Percentiles rank a stretch among this genome's conserved stretches.
These are phyloP conservation scores for Lentinula lateritia DNA, from an alignment of 768 basidiomycete genomes.

Conservation along the genomic window DNA sequence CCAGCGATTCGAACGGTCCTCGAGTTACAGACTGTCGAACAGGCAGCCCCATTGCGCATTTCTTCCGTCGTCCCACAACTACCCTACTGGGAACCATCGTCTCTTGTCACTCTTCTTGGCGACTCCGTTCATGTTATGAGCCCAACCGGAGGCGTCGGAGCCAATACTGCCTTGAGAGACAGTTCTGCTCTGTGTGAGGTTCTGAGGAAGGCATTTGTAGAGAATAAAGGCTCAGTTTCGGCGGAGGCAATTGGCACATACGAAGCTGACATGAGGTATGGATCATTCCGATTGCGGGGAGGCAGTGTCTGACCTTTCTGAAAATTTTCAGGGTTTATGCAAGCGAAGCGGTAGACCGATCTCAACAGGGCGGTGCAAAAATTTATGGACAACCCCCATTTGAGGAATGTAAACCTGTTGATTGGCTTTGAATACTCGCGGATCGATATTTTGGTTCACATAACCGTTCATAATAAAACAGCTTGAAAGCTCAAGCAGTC, in stretches of 20 bases:
- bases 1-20: not conserved
- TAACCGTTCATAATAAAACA: too few species aligned
- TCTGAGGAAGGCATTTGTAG: not conserved
- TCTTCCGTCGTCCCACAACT: not conserved
- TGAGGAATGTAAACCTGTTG: conserved; percentile 1
- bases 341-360: not conserved
- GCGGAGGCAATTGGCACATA: not conserved
- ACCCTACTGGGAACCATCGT: not conserved
- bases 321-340: not conserved
- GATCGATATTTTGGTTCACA: too few species aligned
- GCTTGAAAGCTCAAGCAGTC: too few species aligned
- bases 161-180: conserved; percentile 2
- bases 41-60: not conserved
- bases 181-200: not conserved
- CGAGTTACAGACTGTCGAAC: not conserved
- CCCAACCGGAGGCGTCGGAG: conserved; percentile 1
- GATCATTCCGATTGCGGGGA: too few species aligned
- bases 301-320: not conserved
- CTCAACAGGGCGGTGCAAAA: not conserved
- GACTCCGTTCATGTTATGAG: conserved; percentile 4
- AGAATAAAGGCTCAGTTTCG: not conserved
- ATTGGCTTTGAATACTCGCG: not conserved
- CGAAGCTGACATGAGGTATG: conserved; percentile 2
- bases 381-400: conserved; percentile 1
- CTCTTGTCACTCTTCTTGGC: not conserved